phyloP scores from a whole-genome alignment of 768 basidiomycete genomes.

The Erythrobasidium yunnanense region DNA sequence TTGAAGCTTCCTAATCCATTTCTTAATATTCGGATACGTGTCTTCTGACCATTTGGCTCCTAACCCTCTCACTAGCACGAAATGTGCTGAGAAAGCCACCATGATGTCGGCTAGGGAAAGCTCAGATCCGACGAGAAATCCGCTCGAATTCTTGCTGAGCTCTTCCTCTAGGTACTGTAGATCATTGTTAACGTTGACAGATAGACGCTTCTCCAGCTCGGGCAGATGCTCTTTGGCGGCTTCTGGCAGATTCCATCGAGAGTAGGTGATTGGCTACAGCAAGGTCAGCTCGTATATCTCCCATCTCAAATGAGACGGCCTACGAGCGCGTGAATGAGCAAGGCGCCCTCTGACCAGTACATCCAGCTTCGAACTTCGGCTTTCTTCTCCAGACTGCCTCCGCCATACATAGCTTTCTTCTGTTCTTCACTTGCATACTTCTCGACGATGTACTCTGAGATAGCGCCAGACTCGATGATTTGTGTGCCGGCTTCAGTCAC shows the following conservation, averaged over 20 bases:
- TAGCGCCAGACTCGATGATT: conserved; percentile 18
- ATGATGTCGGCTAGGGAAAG: conserved; percentile 18
- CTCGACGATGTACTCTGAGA: conserved; percentile 8
- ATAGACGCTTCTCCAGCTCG: neutral
- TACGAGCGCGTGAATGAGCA: conserved; percentile 11
- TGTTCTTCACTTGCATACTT: neutral
- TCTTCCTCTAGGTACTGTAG: conserved; percentile 14
- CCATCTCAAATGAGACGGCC: neutral
- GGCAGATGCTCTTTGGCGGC: neutral
- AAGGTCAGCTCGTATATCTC: neutral
- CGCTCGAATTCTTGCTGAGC: neutral
- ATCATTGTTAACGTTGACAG: conserved; percentile 4
- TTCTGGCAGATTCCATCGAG: conserved; percentile 11
- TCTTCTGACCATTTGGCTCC: conserved; percentile 14
- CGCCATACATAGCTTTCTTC: neutral
- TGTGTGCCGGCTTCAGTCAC: conserved; percentile 10
- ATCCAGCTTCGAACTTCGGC: conserved; percentile 7
- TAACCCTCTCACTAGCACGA: conserved; percentile 2
- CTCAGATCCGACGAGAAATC: conserved; percentile 1
- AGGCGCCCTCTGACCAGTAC: neutral
- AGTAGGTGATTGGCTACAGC: conserved; percentile 19
- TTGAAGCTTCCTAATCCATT: conserved; percentile 5
- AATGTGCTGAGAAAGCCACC: conserved; percentile 19
- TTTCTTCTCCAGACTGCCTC: neutral
- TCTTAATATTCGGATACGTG: conserved; percentile 3